Evolutionary conservation across 192 early-diverging fungal species (phyloP).

Genomic region (Coemansia sp.): DNA sequence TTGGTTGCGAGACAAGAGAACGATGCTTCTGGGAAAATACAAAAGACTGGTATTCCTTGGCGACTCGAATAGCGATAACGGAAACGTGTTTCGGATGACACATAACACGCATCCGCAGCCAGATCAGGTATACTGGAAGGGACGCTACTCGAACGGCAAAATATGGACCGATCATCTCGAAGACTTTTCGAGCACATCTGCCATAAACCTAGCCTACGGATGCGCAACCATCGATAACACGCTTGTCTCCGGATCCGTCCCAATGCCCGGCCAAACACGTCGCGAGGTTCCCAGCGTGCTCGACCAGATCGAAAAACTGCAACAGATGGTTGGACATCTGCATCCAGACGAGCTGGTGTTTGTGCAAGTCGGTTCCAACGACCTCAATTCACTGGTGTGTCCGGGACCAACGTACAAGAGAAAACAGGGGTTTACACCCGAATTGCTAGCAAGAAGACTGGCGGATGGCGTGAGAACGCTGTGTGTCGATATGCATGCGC

Average conservation of each 20-base stretch:
- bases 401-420: slow-evolving; percentile 14
- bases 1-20: background rate
- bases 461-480: slow-evolving; percentile 14
- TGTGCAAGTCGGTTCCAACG: slow-evolving; percentile 49
- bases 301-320: slow-evolving; percentile 26
- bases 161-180: slow-evolving; percentile 43
- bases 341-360: slow-evolving; percentile 36
- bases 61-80: slow-evolving; percentile 50
- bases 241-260: slow-evolving; percentile 37
- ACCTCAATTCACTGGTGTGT: slow-evolving; percentile 43
- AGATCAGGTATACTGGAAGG: slow-evolving; percentile 32
- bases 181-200: background rate
- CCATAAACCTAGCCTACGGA: slow-evolving; percentile 40
- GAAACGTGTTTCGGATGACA: slow-evolving; percentile 47
- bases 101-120: slow-evolving; percentile 23
- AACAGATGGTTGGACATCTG: slow-evolving; percentile 9
- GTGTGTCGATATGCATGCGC: slow-evolving; percentile 16
- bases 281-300: slow-evolving; percentile 29
- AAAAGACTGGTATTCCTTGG: slow-evolving; percentile 41
- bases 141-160: slow-evolving; percentile 42
- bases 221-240: slow-evolving; percentile 49
- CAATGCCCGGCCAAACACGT: slow-evolving; percentile 29
- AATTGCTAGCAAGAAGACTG: slow-evolving; percentile 26
- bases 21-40: slow-evolving; percentile 25
- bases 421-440: slow-evolving; percentile 24